Percentiles rank a stretch among this genome's conserved stretches.
Evolutionary conservation across 768 basidiomycete species (phyloP).

Genomic region (Saitozyma sp.): DNA sequence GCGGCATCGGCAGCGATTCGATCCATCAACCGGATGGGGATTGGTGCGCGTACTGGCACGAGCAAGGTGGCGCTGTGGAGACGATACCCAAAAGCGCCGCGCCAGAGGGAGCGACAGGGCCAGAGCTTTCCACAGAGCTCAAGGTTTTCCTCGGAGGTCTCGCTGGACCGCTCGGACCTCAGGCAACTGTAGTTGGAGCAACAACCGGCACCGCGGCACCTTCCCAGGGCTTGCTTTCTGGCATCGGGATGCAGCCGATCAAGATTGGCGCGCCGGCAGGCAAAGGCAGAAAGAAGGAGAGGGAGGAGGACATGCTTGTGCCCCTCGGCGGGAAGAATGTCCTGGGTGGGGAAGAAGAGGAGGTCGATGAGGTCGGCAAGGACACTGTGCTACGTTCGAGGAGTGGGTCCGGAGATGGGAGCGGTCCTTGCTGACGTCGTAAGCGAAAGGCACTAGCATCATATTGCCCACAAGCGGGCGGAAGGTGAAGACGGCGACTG

Average conservation of each 20-base stretch:
- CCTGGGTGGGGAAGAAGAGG: slow-evolving; percentile 39
- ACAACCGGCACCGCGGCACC: not conserved
- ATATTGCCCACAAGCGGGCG: slow-evolving; percentile 63
- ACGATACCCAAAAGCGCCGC: slow-evolving; percentile 18
- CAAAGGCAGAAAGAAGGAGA: slow-evolving; percentile 19
- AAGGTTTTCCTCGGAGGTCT: slow-evolving; percentile 30
- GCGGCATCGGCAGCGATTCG: slow-evolving; percentile 37
- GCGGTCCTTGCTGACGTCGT: slow-evolving; percentile 9
- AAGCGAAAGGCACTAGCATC: slow-evolving; percentile 61
- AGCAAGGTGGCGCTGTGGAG: slow-evolving; percentile 59
- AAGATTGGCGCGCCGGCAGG: slow-evolving; percentile 21
- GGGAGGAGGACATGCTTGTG: slow-evolving; percentile 23
- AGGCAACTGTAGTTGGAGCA: not conserved
- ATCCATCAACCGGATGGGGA: slow-evolving; percentile 29
- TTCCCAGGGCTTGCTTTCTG: slow-evolving; percentile 1
- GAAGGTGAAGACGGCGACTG: slow-evolving; percentile 40
- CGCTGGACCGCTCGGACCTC: slow-evolving; percentile 21
- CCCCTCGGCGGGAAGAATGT: slow-evolving; percentile 27
- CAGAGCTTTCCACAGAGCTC: slow-evolving; percentile 27
- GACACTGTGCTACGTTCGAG: slow-evolving; percentile 43
- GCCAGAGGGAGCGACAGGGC: slow-evolving; percentile 20
- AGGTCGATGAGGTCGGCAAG: slow-evolving; percentile 31
- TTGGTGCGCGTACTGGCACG: slow-evolving; percentile 75
- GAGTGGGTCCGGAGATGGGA: slow-evolving; percentile 24
- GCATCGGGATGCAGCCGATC: slow-evolving; percentile 27